These are phyloP conservation scores for Saitozyma podzolica DNA, from an alignment of 768 basidiomycete species.

Conservation along the genomic window DNA sequence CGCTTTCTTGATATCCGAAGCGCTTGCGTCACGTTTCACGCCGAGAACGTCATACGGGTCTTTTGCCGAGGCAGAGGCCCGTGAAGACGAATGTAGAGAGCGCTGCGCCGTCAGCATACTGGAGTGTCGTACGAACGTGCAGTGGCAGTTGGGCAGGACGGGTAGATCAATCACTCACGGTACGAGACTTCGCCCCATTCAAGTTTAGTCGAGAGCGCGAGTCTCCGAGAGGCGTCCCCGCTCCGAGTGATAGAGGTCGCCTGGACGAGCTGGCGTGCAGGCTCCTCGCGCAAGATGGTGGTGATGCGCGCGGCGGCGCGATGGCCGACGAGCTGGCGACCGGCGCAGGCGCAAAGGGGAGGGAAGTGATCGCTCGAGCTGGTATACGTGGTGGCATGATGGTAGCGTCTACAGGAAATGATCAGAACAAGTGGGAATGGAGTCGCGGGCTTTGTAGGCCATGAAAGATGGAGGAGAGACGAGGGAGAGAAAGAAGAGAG, in stretches of 20 bases:
- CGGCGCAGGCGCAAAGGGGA: constrained; percentile 9
- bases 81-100: constrained; percentile 68
- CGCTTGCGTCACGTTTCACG: constrained; percentile 74
- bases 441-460: no score
- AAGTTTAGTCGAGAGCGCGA: no score
- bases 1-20: constrained; percentile 91
- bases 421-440: no score
- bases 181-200: no score
- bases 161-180: not conserved
- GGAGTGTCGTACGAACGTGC: not conserved
- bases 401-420: not conserved
- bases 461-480: no score
- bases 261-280: constrained; percentile 3
- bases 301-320: constrained; percentile 10
- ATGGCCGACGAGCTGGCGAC: constrained; percentile 15
- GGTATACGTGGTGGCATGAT: constrained; percentile 22
- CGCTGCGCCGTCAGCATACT: constrained; percentile 58
- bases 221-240: not conserved
- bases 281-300: not conserved
- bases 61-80: constrained; percentile 61
- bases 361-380: constrained; percentile 12
- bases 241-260: not conserved
- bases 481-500: no score
- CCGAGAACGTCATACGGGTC: constrained; percentile 92
- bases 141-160: not conserved